Evolutionary conservation across 148 eudicot species (phyloP), one percentile per base, ranked within the genome.

Genomic region (Fagopyrum tataricum): DNA sequence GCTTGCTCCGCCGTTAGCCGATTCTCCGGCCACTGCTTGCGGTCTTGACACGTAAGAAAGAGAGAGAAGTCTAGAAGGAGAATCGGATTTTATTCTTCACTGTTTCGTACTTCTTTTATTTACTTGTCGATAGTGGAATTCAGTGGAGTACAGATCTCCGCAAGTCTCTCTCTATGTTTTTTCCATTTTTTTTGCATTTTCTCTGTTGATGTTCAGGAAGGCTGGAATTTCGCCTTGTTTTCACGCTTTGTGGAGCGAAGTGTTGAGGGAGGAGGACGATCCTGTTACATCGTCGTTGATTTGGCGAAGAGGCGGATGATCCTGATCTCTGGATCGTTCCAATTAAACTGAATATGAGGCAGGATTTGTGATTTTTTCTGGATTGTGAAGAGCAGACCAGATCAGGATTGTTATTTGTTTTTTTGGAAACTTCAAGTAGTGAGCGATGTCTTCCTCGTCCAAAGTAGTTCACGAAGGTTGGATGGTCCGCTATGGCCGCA

Each of bases 401-500:
- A 64, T 64, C 69, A 64, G 44, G 69, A 64, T 64, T 64, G 20
- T 39, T 37, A 4, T 64, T 14, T 64, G 44, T 8, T 64, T 31
- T 9, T 64, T 64, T 64, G 18, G 69, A 39, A 64, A 37, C 13
- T 64, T 64, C 43, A 64, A 64, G 20, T 13, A 20, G 21, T 64
- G 69, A 31, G 18, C 72, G 51, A 70, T 70, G 72, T 43, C 72
- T 43, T 43, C 72, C 31, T 70, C 82, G 58, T 84, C 96, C 18
- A 96, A 96, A 75, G 91, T 86, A 44, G 96, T 96, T 55, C 87
- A 92, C 75, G 99, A 96, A 78, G 99, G 99, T 69, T 96, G 99
- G 99, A 96, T 96, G 99, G 99, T 96, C 55, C 82, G 99, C 73
- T 92, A 90, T 78, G 99, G 99, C 39, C 74, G 99, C 76, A 84